Percentiles rank a stretch among this genome's conserved stretches.
Evolutionary conservation across 495 filamentous ascomycete genomes (phyloP).

Genomic region (Alectoria sarmentosa): DNA sequence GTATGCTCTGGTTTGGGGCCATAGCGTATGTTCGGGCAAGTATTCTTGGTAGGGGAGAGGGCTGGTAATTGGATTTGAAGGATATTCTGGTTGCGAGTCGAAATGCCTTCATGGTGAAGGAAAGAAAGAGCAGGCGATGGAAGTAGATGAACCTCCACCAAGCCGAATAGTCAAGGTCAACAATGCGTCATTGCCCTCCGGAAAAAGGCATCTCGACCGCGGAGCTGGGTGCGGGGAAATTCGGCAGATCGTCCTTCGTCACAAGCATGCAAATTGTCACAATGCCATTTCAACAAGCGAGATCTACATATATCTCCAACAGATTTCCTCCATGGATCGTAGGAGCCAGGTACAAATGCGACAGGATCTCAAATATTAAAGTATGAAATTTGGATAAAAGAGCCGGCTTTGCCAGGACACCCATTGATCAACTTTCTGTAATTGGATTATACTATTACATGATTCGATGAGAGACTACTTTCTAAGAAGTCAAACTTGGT

Average conservation of each 20-base stretch:
- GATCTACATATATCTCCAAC: neutral
- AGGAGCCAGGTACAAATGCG: neutral
- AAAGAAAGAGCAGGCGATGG: neutral
- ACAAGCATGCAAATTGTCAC: neutral
- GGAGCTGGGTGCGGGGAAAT: neutral
- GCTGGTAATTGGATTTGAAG: slow-evolving; percentile 17
- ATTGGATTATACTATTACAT: too few species aligned
- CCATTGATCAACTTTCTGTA: neutral
- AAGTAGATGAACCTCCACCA: slow-evolving; percentile 6
- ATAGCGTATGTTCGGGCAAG: slow-evolving; percentile 26
- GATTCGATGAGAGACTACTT: too few species aligned
- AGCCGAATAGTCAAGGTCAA: slow-evolving; percentile 7
- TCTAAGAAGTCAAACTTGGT: neutral
- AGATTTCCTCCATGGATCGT: neutral
- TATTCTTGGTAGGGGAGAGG: slow-evolving; percentile 20
- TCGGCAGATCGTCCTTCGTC: neutral
- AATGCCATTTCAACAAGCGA: neutral
- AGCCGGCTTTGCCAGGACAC: neutral
- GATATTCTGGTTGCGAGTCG: neutral
- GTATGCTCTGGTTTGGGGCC: slow-evolving; percentile 22
- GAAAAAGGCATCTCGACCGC: neutral
- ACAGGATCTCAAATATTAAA: neutral
- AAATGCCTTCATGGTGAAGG: slow-evolving; percentile 20
- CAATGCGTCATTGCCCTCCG: slow-evolving; percentile 10
- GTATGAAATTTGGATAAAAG: neutral